phyloP scores from a whole-genome alignment of 495 filamentous ascomycete species.

The Trichoderma reesei region DNA sequence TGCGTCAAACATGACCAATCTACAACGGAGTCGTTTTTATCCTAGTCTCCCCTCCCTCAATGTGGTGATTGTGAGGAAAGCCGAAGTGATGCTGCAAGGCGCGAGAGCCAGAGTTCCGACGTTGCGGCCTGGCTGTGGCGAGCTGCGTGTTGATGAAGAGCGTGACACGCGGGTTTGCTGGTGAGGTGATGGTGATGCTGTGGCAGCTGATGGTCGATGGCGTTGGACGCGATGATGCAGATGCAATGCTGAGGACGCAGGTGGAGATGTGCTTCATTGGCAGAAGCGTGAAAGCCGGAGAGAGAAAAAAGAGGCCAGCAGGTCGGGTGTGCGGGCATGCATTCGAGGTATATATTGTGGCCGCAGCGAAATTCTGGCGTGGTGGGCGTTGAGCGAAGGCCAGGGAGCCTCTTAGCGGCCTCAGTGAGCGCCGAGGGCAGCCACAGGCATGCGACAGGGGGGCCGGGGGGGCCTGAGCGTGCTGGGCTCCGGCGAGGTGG shows the following conservation, averaged over 20 bases:
- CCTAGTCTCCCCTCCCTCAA: neutral
- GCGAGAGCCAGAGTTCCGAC: conserved; percentile 3
- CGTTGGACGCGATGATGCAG: no score
- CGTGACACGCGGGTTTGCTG: no score
- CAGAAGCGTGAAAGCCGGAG: conserved; percentile 8
- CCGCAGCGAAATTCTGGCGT: neutral
- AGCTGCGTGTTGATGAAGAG: neutral
- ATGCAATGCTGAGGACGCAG: neutral
- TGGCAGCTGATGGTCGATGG: neutral
- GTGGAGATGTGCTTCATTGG: conserved; percentile 8
- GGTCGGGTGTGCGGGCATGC: conserved; percentile 1
- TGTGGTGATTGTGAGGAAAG: no score
- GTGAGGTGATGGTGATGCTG: neutral
- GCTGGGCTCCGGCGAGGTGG: neutral
- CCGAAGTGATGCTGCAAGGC: no score
- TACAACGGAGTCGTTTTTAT: neutral
- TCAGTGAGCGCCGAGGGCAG: conserved; percentile 2
- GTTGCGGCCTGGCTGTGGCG: conserved; percentile 3
- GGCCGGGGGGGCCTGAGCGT: neutral
- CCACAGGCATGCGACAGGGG: conserved; percentile 9
- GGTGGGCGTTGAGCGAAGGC: conserved; percentile 2
- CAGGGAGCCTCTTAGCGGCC: neutral
- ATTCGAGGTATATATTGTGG: conserved; percentile 9
- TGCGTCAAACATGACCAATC: conserved; percentile 42
- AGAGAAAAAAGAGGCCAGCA: neutral